Base-by-base conservation (phyloP, 83 land plant species). In the Diphasiastrum complanatum region DNA sequence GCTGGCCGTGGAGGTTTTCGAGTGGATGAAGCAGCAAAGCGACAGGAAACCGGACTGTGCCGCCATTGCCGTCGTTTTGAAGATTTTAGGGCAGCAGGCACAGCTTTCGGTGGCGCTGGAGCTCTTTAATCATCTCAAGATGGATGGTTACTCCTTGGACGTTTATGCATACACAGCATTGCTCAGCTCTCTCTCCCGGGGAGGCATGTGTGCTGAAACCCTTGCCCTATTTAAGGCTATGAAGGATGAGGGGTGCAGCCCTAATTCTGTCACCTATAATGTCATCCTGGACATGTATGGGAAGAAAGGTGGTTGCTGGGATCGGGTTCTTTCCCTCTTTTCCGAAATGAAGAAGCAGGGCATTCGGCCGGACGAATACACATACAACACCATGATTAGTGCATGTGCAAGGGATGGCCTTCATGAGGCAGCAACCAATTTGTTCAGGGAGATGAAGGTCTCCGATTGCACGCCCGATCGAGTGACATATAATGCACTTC, bases 371-470 rank as follows among this genome's bases (percentile, higher is more conserved):
- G 99, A 95, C 70, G 60, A 53, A 8, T 95, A 86, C 25, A 84
- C 97, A 10, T 95, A 84, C 74, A 95, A 89, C 62, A 89, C 97
- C 4, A 79, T 85, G 5, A 89, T 95, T 18, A 82, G 76, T 65
- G 84, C 87, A 22, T 89, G 92, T 63, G 63, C 77, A 4, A 55
- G 89, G 12, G 80, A 74, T 1, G 69, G 77, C 19, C 43, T 85
- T 27, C 71, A 75, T 73, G 83, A 86, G 31, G 89, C 86, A 55
- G 99, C 99, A 0, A 66, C 55, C 18, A 31, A 45, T 31, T 40
- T 86, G 26, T 86, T 89, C 60, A 61, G 71, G 33, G 87, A 89
- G 72, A 89, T 95, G 97, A 89, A 81, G 51, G 33, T 49, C 1
- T 68, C 57, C 0, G 89, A 92, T 0, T 86, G 76, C 72, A 28